Evolutionary conservation across 2,329 filamentous ascomycete species (phyloP).

Genomic region (Nothomitra cinnamomea): DNA sequence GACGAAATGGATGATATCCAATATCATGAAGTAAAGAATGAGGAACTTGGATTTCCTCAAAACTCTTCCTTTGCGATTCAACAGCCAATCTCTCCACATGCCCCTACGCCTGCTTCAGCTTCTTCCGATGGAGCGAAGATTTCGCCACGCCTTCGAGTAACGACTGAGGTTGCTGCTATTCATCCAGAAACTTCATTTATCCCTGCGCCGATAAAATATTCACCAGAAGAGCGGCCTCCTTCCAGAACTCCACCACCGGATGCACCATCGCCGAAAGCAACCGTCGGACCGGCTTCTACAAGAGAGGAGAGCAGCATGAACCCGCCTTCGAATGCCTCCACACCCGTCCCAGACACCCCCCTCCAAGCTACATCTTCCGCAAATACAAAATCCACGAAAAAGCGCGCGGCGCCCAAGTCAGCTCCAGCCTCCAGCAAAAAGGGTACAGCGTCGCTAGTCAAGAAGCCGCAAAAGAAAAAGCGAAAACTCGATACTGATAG

Average conservation of each 20-base stretch:
- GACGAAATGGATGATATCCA: constrained; percentile 3
- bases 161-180: constrained; percentile 23
- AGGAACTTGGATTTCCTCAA: neutral
- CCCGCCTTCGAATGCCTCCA: constrained; percentile 1
- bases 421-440: constrained; percentile 14
- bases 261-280: neutral
- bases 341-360: neutral
- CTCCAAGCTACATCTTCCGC: neutral
- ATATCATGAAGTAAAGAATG: neutral
- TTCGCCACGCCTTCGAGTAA: constrained; percentile 21
- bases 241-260: neutral
- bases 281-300: neutral
- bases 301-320: constrained; percentile 3
- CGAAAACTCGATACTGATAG: constrained; percentile 23
- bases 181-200: constrained; percentile 20
- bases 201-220: constrained; percentile 7
- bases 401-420: neutral
- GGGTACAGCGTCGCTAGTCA: constrained; percentile 17
- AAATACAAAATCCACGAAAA: constrained; percentile 1
- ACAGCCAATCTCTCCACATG: neutral
- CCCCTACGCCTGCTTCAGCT: neutral
- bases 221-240: constrained; percentile 4
- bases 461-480: constrained; percentile 25
- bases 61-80: neutral
- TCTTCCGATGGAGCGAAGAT: constrained; percentile 5